These are phyloP conservation scores for Kwoniella sp. DNA, from an alignment of 768 basidiomycete genomes.

Conservation along the genomic window DNA sequence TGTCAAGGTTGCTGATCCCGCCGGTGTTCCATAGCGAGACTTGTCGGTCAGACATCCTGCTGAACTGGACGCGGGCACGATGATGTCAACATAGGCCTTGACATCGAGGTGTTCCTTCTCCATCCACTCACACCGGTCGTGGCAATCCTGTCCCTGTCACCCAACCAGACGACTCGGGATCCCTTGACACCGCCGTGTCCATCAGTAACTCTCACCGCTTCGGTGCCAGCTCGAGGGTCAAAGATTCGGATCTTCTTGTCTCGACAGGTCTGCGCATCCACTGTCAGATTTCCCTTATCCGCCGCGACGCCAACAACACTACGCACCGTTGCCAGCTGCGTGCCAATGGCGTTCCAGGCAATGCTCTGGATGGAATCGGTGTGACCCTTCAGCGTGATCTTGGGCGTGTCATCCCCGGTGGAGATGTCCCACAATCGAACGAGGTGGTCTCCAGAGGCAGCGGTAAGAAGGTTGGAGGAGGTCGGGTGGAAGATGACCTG, in stretches of 20 bases:
- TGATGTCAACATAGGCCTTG: neutral
- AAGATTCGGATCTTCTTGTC: conserved; percentile 90
- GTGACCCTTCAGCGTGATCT: conserved; percentile 65
- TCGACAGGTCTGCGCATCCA: conserved; percentile 66
- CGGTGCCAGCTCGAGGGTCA: conserved; percentile 75
- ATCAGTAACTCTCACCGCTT: conserved; percentile 76
- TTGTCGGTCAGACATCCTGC: conserved; percentile 93
- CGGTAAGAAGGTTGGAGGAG: conserved; percentile 75
- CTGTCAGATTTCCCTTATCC: too few relatives aligned
- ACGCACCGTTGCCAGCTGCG: conserved; percentile 64
- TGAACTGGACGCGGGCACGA: conserved; percentile 56
- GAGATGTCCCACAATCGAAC: conserved; percentile 90
- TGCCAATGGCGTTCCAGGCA: conserved; percentile 75
- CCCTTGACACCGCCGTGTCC: conserved; percentile 93
- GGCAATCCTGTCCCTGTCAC: conserved; percentile 76
- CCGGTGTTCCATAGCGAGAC: conserved; percentile 84
- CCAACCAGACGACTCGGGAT: conserved; percentile 83
- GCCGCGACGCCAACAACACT: neutral
- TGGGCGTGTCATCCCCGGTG: conserved; percentile 62
- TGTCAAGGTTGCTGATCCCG: conserved; percentile 70
- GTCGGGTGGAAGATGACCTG: conserved; percentile 93
- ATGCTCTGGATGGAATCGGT: conserved; percentile 82
- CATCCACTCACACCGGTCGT: conserved; percentile 72
- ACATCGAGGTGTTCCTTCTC: too few relatives aligned
- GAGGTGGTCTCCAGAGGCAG: conserved; percentile 73